Percentiles rank a stretch among this genome's conserved stretches.
Evolutionary conservation across 1,139 yeast species (phyloP).

Genomic region (Petasospora fabianii): DNA sequence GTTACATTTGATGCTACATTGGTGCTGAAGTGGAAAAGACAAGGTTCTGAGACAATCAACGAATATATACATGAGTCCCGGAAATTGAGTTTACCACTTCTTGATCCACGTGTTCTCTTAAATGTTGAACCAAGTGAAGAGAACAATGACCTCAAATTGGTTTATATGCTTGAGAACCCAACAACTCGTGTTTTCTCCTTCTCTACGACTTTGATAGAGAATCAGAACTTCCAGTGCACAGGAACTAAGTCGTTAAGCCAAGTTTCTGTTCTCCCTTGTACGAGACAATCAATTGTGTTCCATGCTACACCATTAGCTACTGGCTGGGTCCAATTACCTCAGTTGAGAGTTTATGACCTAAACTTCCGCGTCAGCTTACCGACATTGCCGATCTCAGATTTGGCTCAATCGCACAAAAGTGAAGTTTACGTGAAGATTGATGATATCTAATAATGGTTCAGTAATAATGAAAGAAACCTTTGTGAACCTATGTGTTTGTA

Average conservation of each 20-base stretch:
- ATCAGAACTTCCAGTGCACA: constrained; percentile 33
- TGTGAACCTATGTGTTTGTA: neutral
- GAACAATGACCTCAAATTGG: constrained; percentile 30
- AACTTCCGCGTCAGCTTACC: constrained; percentile 65
- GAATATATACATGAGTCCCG: constrained; percentile 36
- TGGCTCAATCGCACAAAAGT: constrained; percentile 17
- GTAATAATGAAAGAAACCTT: too few relatives aligned
- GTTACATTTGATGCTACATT: constrained; percentile 33
- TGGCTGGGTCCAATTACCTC: constrained; percentile 46
- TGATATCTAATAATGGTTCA: neutral
- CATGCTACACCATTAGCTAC: constrained; percentile 28
- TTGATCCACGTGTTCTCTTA: constrained; percentile 67
- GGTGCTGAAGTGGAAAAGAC: constrained; percentile 37
- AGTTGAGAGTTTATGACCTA: constrained; percentile 57
- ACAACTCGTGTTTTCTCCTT: constrained; percentile 66
- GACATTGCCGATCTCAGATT: constrained; percentile 31
- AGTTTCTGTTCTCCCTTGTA: constrained; percentile 56
- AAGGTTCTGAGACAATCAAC: constrained; percentile 25
- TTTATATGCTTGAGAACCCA: constrained; percentile 67
- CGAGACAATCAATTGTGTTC: constrained; percentile 45
- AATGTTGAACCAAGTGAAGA: constrained; percentile 27
- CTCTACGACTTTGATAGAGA: constrained; percentile 42
- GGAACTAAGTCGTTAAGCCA: constrained; percentile 32
- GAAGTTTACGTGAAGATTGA: constrained; percentile 19
- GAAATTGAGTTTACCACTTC: constrained; percentile 55